Conservation (phyloP, 768 basidiomycete species). For the Macrocybe gigantea region DNA sequence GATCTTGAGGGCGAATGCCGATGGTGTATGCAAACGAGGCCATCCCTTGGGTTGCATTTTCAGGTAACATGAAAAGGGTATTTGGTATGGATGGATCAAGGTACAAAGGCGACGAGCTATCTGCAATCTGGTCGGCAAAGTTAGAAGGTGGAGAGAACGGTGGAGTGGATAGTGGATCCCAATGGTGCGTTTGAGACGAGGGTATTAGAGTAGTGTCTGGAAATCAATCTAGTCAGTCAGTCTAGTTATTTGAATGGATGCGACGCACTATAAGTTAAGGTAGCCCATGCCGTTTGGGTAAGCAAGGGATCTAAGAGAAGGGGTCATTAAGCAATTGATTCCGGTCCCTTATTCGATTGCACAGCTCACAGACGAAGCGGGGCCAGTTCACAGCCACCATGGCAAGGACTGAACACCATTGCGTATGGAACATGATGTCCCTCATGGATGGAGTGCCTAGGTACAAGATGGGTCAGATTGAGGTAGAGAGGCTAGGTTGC, state of each 20-base stretch:
- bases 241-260: constrained; percentile 2
- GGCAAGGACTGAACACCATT: constrained; percentile 83
- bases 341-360: background rate
- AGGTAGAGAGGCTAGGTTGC: background rate
- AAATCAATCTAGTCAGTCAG: constrained; percentile 3
- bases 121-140: constrained; percentile 69
- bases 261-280: constrained; percentile 60
- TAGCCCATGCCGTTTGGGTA: constrained; percentile 85
- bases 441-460: constrained; percentile 87
- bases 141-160: constrained; percentile 59
- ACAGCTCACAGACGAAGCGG: constrained; percentile 74
- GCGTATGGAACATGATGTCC: constrained; percentile 90
- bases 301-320: constrained; percentile 72
- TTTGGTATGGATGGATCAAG: constrained; percentile 67
- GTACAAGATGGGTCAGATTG: constrained; percentile 4
- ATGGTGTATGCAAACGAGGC: constrained; percentile 79
- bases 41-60: constrained; percentile 61
- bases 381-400: constrained; percentile 99
- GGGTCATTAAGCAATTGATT: background rate
- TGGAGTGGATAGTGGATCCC: constrained; percentile 58
- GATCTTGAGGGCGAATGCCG: constrained; percentile 76
- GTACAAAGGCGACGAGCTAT: constrained; percentile 71
- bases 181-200: constrained; percentile 43
- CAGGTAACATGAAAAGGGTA: constrained; percentile 64
- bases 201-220: constrained; percentile 72